A percentile compares a stretch with the other conserved stretches of the same genome.
Conservation (phyloP, 495 filamentous ascomycete genomes). For the Penicillium waksmanii region DNA sequence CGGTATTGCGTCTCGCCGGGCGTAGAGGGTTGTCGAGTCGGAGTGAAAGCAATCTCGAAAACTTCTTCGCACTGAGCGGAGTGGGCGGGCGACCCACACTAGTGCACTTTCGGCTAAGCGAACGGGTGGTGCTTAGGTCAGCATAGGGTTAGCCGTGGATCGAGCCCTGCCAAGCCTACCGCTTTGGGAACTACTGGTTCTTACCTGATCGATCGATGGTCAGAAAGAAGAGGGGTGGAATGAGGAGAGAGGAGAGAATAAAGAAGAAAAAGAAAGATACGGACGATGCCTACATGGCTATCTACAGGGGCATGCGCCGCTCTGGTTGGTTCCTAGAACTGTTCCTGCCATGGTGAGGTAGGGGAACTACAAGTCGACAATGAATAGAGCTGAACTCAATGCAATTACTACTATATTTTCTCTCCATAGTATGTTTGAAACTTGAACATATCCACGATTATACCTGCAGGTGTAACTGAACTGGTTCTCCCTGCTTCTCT, state of each 20-base stretch:
- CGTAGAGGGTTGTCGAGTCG: slow-evolving; percentile 55
- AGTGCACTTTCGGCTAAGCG: slow-evolving; percentile 49
- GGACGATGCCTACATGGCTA: too few species aligned
- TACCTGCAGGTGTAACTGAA: slow-evolving; percentile 33
- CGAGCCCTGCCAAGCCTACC: slow-evolving; percentile 36
- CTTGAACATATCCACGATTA: slow-evolving; percentile 13
- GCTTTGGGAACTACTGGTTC: slow-evolving; percentile 12
- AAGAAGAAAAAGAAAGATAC: too few species aligned
- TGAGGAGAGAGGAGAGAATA: too few species aligned
- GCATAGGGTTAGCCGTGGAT: slow-evolving; percentile 24
- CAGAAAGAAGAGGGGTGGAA: too few species aligned
- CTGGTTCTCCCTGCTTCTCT: slow-evolving; percentile 53
- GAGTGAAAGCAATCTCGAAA: slow-evolving; percentile 50
- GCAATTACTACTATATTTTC: too few species aligned
- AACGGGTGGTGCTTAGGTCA: slow-evolving; percentile 31
- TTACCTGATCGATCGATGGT: too few species aligned
- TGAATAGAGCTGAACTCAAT: too few species aligned
- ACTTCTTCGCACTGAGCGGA: slow-evolving; percentile 41
- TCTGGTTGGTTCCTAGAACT: too few species aligned
- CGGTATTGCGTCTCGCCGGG: slow-evolving; percentile 50
- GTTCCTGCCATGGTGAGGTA: too few species aligned
- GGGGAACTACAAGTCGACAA: too few species aligned
- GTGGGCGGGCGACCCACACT: slow-evolving; percentile 42
- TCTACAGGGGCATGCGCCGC: too few species aligned
- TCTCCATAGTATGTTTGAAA: too few species aligned